Base-by-base conservation (phyloP, 768 basidiomycete species). In the Steccherinum ochraceum region DNA sequence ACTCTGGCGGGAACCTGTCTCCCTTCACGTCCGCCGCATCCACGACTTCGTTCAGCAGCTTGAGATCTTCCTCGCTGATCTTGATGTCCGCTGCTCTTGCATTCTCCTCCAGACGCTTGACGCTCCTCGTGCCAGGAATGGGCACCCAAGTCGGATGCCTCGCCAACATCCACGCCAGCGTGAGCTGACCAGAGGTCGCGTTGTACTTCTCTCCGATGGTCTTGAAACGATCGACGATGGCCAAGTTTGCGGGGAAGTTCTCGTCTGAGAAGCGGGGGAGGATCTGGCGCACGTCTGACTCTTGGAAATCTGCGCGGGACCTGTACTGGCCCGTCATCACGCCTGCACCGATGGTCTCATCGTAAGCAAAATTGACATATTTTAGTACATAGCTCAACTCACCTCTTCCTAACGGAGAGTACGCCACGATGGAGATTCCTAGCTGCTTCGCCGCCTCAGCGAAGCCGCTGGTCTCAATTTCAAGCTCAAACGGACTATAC, bases 161-260 rank as follows among this genome's bases (percentile, higher is more conserved):
- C 2, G 58, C 60, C 1, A 68, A 54, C 3, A 68, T 43, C 61
- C 62, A 60, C 0, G 60, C 61, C 24, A 71, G 53, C 48, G 68
- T 58, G 12, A 71, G 53, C 52, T 74, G 71, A 4, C 66, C 63
- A 0, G 67, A 48, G 0, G 68, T 64, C 3, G 61, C 63, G 40
- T 43, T 45, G 48, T 63, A 54, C 18, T 52, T 47, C 40, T 46
- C 49, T 24, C 62, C 62, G 48, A 59, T 55, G 45, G 41, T 5
- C 49, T 57, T 55, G 10, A 64, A 48, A 13, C 13, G 23, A 18
- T 57, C 52, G 45, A 47, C 52, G 43, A 18, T 53, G 24, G 65
- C 65, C 40, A 74, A 62, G 46, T 74, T 69, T 49, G 64, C 67
- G 0, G 69, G 69, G 56, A 77, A 77, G 58, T 73, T 75, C 49